Conservation (phyloP, 345 rosid species). For the Pugionium dolabratum region DNA sequence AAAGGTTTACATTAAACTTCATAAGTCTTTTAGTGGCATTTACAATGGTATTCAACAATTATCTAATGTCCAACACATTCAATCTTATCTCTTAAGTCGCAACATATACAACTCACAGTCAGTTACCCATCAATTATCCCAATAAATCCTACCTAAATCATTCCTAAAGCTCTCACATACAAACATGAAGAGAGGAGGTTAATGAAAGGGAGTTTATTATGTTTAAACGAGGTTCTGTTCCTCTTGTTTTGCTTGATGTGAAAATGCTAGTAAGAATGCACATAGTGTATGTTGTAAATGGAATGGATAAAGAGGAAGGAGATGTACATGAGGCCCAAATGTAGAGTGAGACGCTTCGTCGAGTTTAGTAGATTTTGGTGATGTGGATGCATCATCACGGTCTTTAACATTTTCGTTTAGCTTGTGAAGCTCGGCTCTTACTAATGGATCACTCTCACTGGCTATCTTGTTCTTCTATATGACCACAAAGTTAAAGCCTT, state of each 20-base stretch:
- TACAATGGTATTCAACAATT: background rate
- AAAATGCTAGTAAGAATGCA: constrained; percentile 20
- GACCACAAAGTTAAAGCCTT: constrained; percentile 19
- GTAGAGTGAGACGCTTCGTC: constrained; percentile 56
- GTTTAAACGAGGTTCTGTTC: background rate
- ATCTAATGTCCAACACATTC: background rate
- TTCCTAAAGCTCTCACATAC: constrained; percentile 9
- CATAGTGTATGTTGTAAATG: constrained; percentile 11
- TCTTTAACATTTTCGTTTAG: constrained; percentile 61
- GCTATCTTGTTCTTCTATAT: constrained; percentile 66
- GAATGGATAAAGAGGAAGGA: constrained; percentile 13
- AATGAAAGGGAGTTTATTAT: background rate
- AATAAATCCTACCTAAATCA: background rate
- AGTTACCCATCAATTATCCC: background rate
- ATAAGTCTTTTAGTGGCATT: constrained; percentile 2
- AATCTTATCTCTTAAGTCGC: background rate
- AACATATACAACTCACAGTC: background rate
- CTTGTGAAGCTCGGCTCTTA: constrained; percentile 44
- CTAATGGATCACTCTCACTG: constrained; percentile 60
- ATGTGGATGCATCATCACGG: constrained; percentile 47
- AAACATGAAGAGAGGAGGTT: constrained; percentile 10
- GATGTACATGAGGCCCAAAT: constrained; percentile 57
- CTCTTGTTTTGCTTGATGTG: background rate
- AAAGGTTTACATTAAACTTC: background rate
- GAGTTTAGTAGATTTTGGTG: constrained; percentile 42